These are phyloP conservation scores for Pelargonium myrrhifolium DNA, from an alignment of 441 rosid genomes.

Conservation along the genomic window DNA sequence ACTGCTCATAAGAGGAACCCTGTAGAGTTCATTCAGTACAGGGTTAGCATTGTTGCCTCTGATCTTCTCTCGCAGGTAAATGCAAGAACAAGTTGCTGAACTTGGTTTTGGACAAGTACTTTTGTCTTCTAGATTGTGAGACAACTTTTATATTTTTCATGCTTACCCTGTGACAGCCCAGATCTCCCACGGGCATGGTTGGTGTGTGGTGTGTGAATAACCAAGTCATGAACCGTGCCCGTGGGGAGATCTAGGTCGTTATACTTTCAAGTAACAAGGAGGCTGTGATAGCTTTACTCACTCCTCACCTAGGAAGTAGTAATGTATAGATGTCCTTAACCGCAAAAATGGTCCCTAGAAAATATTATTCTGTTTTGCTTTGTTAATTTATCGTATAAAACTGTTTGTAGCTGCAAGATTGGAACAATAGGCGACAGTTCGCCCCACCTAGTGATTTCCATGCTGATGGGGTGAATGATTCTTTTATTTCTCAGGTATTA, in stretches of 20 bases:
- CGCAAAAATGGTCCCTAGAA: not conserved
- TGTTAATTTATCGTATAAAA: conserved; percentile 18
- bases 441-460: conserved; percentile 80
- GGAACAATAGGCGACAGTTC: conserved; percentile 86
- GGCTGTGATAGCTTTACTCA: not conserved
- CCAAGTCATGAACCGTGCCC: not conserved
- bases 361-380: conserved; percentile 4
- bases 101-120: not conserved
- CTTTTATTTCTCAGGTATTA: conserved; percentile 74
- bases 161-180: not conserved
- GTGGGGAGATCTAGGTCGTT: not conserved
- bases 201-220: not conserved
- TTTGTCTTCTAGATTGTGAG: not conserved
- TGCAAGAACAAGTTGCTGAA: conserved; percentile 16
- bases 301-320: not conserved
- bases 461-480: conserved; percentile 83
- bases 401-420: conserved; percentile 76
- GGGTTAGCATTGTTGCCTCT: conserved; percentile 68
- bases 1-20: conserved; percentile 42
- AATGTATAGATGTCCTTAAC: not conserved
- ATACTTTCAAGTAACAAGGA: not conserved
- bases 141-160: conserved; percentile 5
- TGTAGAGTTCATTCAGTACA: conserved; percentile 51
- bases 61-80: conserved; percentile 92
- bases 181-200: not conserved